A percentile compares a stretch with the other conserved stretches of the same genome.
Evolutionary conservation across 495 filamentous ascomycete species (phyloP).

Genomic region (Penicillium parvum): DNA sequence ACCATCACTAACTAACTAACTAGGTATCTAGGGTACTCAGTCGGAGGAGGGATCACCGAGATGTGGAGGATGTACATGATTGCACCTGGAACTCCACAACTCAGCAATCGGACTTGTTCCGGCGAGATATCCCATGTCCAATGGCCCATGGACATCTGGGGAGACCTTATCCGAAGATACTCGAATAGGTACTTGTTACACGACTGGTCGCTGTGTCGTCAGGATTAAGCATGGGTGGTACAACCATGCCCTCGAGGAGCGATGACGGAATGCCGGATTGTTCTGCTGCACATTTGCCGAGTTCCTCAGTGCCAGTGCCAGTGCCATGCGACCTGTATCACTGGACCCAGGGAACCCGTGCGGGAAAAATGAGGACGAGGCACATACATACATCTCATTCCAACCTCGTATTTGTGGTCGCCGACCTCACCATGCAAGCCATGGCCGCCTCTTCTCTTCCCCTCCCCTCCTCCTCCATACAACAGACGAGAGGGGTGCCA

Average conservation of each 20-base stretch:
- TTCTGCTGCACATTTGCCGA: background rate
- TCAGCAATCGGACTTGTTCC: conserved; percentile 1
- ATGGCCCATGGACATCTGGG: background rate
- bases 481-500: conserved; percentile 7
- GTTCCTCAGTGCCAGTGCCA: too few species aligned
- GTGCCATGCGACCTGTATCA: conserved; percentile 23
- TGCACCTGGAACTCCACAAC: background rate
- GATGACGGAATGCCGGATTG: background rate
- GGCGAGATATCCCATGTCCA: background rate
- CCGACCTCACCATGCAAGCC: conserved; percentile 9
- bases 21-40: too few species aligned
- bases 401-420: conserved; percentile 10
- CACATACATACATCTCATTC: conserved; percentile 3
- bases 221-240: too few species aligned
- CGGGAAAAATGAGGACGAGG: conserved; percentile 2
- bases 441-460: conserved; percentile 10
- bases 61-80: conserved; percentile 9
- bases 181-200: background rate
- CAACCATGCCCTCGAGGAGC: too few species aligned
- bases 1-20: too few species aligned
- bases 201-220: background rate
- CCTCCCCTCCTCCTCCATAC: background rate
- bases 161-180: background rate
- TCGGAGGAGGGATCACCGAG: background rate
- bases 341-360: conserved; percentile 1